Base-by-base conservation (phyloP, 805 yeast genomes). In the Diddensiella santjacobensis region DNA sequence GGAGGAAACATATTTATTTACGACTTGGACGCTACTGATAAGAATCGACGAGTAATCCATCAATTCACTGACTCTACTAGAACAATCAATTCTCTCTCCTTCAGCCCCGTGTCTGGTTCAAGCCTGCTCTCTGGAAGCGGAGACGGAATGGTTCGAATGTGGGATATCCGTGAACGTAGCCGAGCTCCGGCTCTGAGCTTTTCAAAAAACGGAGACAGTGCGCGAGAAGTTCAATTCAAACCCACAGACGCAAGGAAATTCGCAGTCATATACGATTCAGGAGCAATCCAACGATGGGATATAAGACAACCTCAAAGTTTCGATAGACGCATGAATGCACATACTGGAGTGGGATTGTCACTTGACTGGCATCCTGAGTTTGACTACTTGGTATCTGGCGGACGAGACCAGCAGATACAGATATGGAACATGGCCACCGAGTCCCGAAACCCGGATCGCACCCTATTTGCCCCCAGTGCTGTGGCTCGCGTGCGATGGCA, bases 381-480 rank as follows among this genome's bases (percentile, higher is more conserved):
- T 31, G 96, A 90, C 53, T 86, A 83, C 58, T 77, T 93, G 18
- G 82, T 83, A 3, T 87, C 96, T 18, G 97, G 97, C 13, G 99
- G 99, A 4, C 74, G 97, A 58, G 99, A 93, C 66, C 83, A 84
- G 45, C 83, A 81, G 56, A 72, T 85, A 30, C 87, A 85, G 52
- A 80, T 85, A 2, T 87, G 95, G 91, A 83, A 78, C 58, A 69
- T 80, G 75, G 61, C 64, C 8, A 56, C 68, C 31, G 74, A 68
- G 18, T 59, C 46, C 17, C 58, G 51, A 48, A 73, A 68, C 2
- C 96, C 97, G 0, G 91, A 87, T 29, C 77, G 77, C 55, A 81
- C 81, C 11, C 75, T 91, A 11, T 75, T 78, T 54, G 80, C 95
- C 0, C 81, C 93, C 5, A 84, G 84, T 13, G 86, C 96, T 0